phyloP scores from a whole-genome alignment of 2,329 filamentous ascomycete genomes.

The Fusarium nisikadoi region DNA sequence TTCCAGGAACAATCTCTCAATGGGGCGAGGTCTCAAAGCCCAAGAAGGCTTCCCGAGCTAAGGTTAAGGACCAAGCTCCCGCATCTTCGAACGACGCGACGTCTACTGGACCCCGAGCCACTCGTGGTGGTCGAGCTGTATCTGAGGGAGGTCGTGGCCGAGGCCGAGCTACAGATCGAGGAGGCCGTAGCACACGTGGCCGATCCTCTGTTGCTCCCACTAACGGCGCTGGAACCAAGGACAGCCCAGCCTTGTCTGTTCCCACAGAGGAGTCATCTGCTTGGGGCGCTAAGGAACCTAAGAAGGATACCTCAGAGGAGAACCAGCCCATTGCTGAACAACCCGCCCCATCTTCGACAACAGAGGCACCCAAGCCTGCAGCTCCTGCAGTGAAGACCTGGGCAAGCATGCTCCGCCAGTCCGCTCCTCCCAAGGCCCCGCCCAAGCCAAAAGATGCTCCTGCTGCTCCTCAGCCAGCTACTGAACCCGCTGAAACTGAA shows the following conservation, averaged over 20 bases:
- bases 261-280: slow-evolving; percentile 75
- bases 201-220: slow-evolving; percentile 67
- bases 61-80: slow-evolving; percentile 72
- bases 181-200: slow-evolving; percentile 71
- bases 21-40: slow-evolving; percentile 86
- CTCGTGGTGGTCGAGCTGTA: slow-evolving; percentile 70
- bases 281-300: slow-evolving; percentile 57
- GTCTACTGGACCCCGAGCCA: slow-evolving; percentile 57
- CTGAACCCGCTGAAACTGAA: slow-evolving; percentile 51
- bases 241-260: slow-evolving; percentile 66
- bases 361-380: slow-evolving; percentile 53
- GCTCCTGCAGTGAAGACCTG: slow-evolving; percentile 68
- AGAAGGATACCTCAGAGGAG: slow-evolving; percentile 49
- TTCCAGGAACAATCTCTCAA: slow-evolving; percentile 78
- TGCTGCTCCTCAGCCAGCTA: slow-evolving; percentile 55
- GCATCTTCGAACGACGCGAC: slow-evolving; percentile 61
- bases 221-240: slow-evolving; percentile 71
- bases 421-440: slow-evolving; percentile 66
- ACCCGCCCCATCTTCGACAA: slow-evolving; percentile 46
- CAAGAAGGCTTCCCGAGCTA: slow-evolving; percentile 80
- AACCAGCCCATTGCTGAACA: slow-evolving; percentile 48
- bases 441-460: slow-evolving; percentile 65
- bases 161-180: slow-evolving; percentile 70
- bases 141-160: slow-evolving; percentile 71
- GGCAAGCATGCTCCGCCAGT: slow-evolving; percentile 78